phyloP scores from a whole-genome alignment of 345 rosid genomes.

The Cardamine occulta region DNA sequence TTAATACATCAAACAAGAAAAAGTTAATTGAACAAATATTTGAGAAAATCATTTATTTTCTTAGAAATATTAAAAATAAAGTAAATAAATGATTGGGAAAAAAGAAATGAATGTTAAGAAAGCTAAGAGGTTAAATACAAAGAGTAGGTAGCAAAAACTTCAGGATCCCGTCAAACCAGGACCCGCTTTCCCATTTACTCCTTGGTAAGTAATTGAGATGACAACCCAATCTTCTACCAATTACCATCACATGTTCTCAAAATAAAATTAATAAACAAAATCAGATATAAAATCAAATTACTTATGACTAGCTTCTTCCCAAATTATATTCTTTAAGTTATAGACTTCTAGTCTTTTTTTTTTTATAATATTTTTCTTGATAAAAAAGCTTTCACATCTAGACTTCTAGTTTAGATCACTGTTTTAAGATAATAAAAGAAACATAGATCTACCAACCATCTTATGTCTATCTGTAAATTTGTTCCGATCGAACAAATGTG shows the following conservation, averaged over 20 bases:
- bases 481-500: neutral
- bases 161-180: conserved; percentile 32
- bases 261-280: neutral
- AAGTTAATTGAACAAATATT: neutral
- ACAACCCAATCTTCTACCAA: conserved; percentile 24
- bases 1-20: neutral
- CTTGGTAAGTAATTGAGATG: conserved; percentile 30
- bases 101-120: neutral
- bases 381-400: neutral
- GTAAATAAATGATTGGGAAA: neutral
- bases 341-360: no score
- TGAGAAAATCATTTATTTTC: neutral
- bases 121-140: neutral
- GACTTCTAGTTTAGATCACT: neutral
- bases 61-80: neutral
- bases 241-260: neutral
- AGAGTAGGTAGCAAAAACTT: neutral
- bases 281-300: neutral
- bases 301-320: neutral
- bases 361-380: neutral
- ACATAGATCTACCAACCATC: neutral
- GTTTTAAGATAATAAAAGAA: neutral
- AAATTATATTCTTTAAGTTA: no score
- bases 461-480: neutral
- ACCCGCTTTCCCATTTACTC: conserved; percentile 31